Conservation (phyloP, 2,329 filamentous ascomycete species). For the Moelleriella libera region DNA sequence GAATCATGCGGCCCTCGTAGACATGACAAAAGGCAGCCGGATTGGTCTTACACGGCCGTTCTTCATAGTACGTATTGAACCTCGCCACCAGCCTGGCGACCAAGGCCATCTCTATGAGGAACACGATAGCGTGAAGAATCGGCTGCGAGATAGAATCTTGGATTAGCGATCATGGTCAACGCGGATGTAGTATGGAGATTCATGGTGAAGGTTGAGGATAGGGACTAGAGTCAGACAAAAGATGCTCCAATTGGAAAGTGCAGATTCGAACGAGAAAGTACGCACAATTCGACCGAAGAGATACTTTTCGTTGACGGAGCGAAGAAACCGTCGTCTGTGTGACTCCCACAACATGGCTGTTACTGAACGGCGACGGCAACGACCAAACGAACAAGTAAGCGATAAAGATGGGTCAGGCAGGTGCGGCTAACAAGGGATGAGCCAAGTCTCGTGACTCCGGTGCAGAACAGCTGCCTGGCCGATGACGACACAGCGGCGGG, state of each 20-base stretch:
- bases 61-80: constrained; percentile 90
- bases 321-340: constrained; percentile 44
- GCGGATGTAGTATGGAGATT: neutral
- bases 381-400: neutral
- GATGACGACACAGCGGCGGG: neutral
- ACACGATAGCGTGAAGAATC: constrained; percentile 69
- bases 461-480: neutral
- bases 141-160: constrained; percentile 41
- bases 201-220: no score
- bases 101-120: constrained; percentile 79
- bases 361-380: neutral
- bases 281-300: constrained; percentile 61
- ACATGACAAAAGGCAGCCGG: neutral
- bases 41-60: constrained; percentile 56
- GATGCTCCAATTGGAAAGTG: neutral
- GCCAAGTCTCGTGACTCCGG: neutral
- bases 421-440: neutral
- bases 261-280: constrained; percentile 10
- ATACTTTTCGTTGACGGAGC: constrained; percentile 50
- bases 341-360: constrained; percentile 43
- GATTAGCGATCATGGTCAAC: neutral
- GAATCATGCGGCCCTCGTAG: neutral
- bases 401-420: neutral
- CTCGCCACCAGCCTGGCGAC: constrained; percentile 68
- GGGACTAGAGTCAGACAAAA: no score